Evolutionary conservation across 208 protist genomes (phyloP), one percentile per base, ranked within the genome.

Genomic region (Kentomonas sorsogonicus): DNA sequence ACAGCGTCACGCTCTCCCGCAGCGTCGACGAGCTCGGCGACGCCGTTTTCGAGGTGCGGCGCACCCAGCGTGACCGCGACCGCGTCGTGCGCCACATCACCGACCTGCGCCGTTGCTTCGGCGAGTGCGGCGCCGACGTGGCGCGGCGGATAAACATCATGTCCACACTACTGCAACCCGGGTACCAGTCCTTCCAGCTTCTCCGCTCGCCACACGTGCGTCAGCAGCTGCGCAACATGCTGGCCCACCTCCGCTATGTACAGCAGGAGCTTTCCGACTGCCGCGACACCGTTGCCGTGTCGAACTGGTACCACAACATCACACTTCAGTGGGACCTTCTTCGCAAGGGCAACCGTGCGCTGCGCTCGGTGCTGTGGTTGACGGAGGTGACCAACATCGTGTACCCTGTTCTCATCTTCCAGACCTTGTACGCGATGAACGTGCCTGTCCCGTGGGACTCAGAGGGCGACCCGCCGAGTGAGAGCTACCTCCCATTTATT

Each of bases 291-390:
- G 79, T 94, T 7, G 72, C 83, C 20, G 57, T 89, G 36, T 83
- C 81, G 4, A 91, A 89, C 62, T 94, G 87, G 87, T 85, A 94
- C 59, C 76, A 90, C 68, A 94, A 94, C 50, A 72, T 90, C 4
- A 74, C 78, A 10, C 67, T 80, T 39, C 83, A 86, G 38, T 90
- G 83, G 78, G 61, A 77, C 20, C 43, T 89, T 34, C 72, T 91
- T 9, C 55, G 59, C 1, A 65, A 72, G 20, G 81, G 83, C 39
- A 94, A 91, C 63, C 73, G 74, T 22, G 80, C 83, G 3, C 68
- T 91, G 47, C 87, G 87, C 5, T 81, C 83, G 79, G 60, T 79
- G 41, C 56, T 91, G 11, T 54, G 86, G 22, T 60, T 94, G 10
- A 79, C 81, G 0, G 76, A 94, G 53, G 65, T 90, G 54, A 64